Evolutionary conservation across 2,329 filamentous ascomycete genomes (phyloP).

Genomic region (Fulvia fulva): DNA sequence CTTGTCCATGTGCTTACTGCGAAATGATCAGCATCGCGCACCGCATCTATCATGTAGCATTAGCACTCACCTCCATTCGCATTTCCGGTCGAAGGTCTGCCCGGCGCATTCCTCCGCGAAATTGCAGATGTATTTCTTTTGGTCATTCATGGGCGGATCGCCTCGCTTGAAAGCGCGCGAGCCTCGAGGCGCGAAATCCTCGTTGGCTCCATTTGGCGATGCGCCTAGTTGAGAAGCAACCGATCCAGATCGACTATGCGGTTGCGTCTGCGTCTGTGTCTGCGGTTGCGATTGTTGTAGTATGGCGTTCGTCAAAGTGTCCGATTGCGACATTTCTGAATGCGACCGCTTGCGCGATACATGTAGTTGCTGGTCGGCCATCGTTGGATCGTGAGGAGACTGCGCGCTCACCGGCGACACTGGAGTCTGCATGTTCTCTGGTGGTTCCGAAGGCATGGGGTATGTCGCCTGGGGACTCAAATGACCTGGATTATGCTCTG

Average conservation of each 20-base stretch:
- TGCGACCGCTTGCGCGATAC: constrained; percentile 31
- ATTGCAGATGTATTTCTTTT: constrained; percentile 75
- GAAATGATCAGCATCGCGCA: constrained; percentile 19
- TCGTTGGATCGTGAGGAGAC: constrained; percentile 21
- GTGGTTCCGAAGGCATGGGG: constrained; percentile 17
- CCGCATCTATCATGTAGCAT: neutral
- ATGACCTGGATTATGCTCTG: neutral
- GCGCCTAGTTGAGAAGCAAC: constrained; percentile 10
- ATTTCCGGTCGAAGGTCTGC: constrained; percentile 72
- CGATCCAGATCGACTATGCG: constrained; percentile 11
- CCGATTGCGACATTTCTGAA: constrained; percentile 27
- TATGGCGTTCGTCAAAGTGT: constrained; percentile 1
- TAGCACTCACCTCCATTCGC: constrained; percentile 82
- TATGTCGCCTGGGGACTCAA: constrained; percentile 7
- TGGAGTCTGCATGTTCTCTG: constrained; percentile 24
- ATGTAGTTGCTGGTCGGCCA: constrained; percentile 18
- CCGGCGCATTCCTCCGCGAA: constrained; percentile 63
- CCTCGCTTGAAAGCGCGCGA: constrained; percentile 32
- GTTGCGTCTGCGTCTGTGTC: neutral
- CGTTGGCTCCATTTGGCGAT: constrained; percentile 10
- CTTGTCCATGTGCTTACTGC: constrained; percentile 96
- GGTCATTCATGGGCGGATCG: constrained; percentile 58
- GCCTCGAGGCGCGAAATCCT: constrained; percentile 18
- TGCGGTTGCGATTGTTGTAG: neutral
- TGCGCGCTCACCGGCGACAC: constrained; percentile 25